A percentile compares a stretch with the other conserved stretches of the same genome.
These are phyloP conservation scores for Ogataea paradorogensis DNA, from an alignment of 805 yeast genomes.

Conservation along the genomic window DNA sequence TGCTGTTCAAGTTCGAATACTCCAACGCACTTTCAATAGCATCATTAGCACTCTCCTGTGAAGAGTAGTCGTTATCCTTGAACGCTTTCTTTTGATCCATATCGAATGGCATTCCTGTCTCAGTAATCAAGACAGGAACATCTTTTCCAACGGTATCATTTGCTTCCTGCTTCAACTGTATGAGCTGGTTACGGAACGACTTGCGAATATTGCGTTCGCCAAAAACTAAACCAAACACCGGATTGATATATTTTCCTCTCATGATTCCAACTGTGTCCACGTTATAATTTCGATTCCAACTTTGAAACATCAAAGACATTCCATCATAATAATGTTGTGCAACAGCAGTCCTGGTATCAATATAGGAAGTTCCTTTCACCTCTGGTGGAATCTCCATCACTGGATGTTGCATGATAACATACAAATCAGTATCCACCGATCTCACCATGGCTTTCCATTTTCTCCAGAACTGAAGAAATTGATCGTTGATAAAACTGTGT, in stretches of 20 bases:
- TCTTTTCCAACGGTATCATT: slow-evolving; percentile 52
- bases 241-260: slow-evolving; percentile 71
- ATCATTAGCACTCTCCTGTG: slow-evolving; percentile 82
- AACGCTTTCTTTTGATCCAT: slow-evolving; percentile 82
- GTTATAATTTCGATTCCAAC: slow-evolving; percentile 80
- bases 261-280: slow-evolving; percentile 88
- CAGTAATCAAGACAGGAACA: slow-evolving; percentile 80
- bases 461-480: slow-evolving; percentile 62
- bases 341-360: slow-evolving; percentile 65
- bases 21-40: slow-evolving; percentile 80
- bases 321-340: slow-evolving; percentile 96
- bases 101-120: slow-evolving; percentile 97
- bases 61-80: slow-evolving; percentile 57
- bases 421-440: slow-evolving; percentile 40
- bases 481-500: slow-evolving; percentile 57
- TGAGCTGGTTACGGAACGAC: slow-evolving; percentile 65
- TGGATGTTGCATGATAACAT: slow-evolving; percentile 76
- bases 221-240: slow-evolving; percentile 69
- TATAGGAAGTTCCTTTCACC: slow-evolving; percentile 47
- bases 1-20: slow-evolving; percentile 63
- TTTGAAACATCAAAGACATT: slow-evolving; percentile 84
- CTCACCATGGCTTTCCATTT: slow-evolving; percentile 50
- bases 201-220: slow-evolving; percentile 80
- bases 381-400: slow-evolving; percentile 75
- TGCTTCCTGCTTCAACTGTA: slow-evolving; percentile 66